phyloP scores from a whole-genome alignment of 345 rosid genomes.

The Dimocarpus longan region DNA sequence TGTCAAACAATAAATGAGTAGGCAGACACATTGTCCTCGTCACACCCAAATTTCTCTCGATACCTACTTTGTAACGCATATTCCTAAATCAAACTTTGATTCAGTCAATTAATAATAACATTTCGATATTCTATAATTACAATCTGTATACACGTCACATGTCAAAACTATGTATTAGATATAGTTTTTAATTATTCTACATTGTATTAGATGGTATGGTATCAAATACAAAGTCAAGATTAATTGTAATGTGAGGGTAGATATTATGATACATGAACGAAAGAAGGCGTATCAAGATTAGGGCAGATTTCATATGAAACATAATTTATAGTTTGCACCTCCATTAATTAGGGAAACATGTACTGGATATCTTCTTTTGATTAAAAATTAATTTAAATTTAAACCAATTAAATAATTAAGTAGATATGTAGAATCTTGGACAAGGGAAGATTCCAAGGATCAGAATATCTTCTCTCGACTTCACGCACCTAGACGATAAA shows the following conservation, averaged over 20 bases:
- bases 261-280: too few species aligned
- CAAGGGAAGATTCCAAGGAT: conserved; percentile 38
- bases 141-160: background rate
- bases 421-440: conserved; percentile 31
- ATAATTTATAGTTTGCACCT: too few species aligned
- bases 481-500: conserved; percentile 20
- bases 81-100: background rate
- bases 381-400: background rate
- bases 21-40: background rate
- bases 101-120: background rate
- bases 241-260: too few species aligned
- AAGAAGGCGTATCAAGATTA: too few species aligned
- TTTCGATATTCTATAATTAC: background rate
- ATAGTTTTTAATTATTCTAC: too few species aligned
- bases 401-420: background rate
- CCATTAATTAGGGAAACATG: too few species aligned
- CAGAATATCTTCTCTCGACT: conserved; percentile 24
- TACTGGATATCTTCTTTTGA: too few species aligned
- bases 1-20: background rate
- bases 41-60: too few species aligned
- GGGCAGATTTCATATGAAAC: too few species aligned
- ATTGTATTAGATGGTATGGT: background rate
- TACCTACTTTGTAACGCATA: background rate
- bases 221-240: too few species aligned
- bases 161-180: too few species aligned